Conservation (phyloP, 345 rosid species). For the Fremontodendron californicum region DNA sequence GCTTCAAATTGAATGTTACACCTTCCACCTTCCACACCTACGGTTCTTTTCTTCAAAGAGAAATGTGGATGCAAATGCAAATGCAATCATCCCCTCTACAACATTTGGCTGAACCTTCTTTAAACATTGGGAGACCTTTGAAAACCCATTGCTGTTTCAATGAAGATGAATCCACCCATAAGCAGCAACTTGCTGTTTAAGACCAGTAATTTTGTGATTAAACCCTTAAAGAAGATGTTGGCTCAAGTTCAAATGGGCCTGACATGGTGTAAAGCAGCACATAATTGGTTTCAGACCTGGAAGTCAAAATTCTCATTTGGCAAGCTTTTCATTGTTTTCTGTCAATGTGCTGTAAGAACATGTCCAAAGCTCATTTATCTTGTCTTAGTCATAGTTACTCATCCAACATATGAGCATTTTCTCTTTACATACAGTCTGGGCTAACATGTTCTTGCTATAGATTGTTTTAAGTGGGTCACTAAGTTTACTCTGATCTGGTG, state of each 20-base stretch:
- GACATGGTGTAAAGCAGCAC: neutral
- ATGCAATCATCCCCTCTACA: constrained; percentile 32
- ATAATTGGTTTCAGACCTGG: neutral
- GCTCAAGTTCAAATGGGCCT: neutral
- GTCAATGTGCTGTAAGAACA: neutral
- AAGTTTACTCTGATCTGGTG: neutral
- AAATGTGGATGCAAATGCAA: constrained; percentile 42
- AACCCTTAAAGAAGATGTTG: neutral
- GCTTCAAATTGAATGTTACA: constrained; percentile 59
- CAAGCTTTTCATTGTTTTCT: neutral
- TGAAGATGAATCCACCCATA: constrained; percentile 45
- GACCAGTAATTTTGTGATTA: neutral
- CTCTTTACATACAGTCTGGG: neutral
- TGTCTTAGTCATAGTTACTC: neutral
- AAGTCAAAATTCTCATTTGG: neutral
- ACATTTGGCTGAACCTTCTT: constrained; percentile 3
- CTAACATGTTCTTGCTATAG: neutral
- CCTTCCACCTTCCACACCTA: constrained; percentile 47
- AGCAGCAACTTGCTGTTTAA: constrained; percentile 41
- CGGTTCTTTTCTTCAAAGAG: constrained; percentile 41
- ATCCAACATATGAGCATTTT: neutral
- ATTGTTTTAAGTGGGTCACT: neutral
- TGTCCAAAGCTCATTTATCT: neutral
- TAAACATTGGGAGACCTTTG: constrained; percentile 10
- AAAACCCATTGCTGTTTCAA: constrained; percentile 30